These are phyloP conservation scores for Cryomyces antarcticus DNA, from an alignment of 495 filamentous ascomycete species.

Conservation along the genomic window DNA sequence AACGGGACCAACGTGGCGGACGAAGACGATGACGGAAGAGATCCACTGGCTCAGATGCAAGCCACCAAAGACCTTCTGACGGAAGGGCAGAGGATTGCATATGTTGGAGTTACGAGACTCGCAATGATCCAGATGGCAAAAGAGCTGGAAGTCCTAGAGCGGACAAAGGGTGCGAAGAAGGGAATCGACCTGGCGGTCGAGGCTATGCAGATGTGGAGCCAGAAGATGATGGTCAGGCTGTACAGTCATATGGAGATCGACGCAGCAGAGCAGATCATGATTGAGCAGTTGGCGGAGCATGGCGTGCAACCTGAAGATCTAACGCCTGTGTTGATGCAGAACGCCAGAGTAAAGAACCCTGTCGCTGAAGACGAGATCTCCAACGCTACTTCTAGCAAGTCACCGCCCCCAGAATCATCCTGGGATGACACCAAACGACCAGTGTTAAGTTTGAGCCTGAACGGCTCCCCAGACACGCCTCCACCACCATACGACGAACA, in stretches of 20 bases:
- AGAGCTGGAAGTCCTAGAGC: slow-evolving; percentile 36
- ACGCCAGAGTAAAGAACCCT: slow-evolving; percentile 83
- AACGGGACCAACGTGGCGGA: slow-evolving; percentile 40
- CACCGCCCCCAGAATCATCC: neutral
- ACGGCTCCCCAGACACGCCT: slow-evolving; percentile 7
- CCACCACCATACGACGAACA: slow-evolving; percentile 57
- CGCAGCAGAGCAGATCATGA: slow-evolving; percentile 86
- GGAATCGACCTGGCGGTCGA: slow-evolving; percentile 46
- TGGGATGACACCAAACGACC: neutral
- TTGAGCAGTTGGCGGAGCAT: slow-evolving; percentile 86
- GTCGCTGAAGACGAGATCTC: slow-evolving; percentile 32
- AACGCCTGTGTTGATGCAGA: slow-evolving; percentile 73
- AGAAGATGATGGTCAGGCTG: slow-evolving; percentile 87
- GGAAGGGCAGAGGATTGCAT: slow-evolving; percentile 88
- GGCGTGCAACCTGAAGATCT: slow-evolving; percentile 72
- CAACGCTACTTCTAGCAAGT: neutral
- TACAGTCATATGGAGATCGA: slow-evolving; percentile 95
- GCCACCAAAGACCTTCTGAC: slow-evolving; percentile 91
- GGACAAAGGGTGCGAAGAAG: slow-evolving; percentile 39
- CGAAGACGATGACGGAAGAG: slow-evolving; percentile 48
- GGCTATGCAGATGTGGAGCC: slow-evolving; percentile 82
- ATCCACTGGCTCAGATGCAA: slow-evolving; percentile 75
- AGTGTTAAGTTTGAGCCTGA: neutral
- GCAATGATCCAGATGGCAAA: slow-evolving; percentile 56
- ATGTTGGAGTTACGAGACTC: slow-evolving; percentile 73